These are phyloP conservation scores for Sporothrix dimorphospora DNA, from an alignment of 2,329 filamentous ascomycete genomes.

Conservation along the genomic window DNA sequence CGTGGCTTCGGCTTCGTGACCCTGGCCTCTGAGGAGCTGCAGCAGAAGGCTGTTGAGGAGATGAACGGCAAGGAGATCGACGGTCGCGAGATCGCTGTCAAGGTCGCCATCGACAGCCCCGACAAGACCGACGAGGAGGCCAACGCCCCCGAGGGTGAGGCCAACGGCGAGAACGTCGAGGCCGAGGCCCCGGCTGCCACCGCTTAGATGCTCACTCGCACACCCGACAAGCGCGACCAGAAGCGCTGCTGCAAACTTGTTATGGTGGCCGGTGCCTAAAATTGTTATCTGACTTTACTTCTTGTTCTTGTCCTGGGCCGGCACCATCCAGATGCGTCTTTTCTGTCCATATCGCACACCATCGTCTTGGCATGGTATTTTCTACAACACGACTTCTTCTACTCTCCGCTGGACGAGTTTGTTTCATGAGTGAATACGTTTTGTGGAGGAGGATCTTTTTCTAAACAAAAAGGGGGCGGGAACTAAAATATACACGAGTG, in stretches of 20 bases:
- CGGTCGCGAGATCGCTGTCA: constrained; percentile 98
- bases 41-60: constrained; percentile 94
- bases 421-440: constrained; percentile 9
- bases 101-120: constrained; percentile 99
- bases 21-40: constrained; percentile 89
- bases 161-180: constrained; percentile 48
- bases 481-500: constrained; percentile 28
- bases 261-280: constrained; percentile 27
- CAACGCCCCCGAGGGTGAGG: constrained; percentile 53
- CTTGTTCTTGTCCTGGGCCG: background rate
- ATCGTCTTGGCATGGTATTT: constrained; percentile 24
- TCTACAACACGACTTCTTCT: constrained; percentile 10
- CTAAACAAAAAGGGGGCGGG: constrained; percentile 22
- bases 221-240: constrained; percentile 19
- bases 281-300: constrained; percentile 21
- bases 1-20: constrained; percentile 99
- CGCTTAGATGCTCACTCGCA: constrained; percentile 37
- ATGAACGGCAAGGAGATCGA: constrained; percentile 99
- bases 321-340: constrained; percentile 23
- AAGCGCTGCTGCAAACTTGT: constrained; percentile 25
- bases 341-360: constrained; percentile 16
- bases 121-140: constrained; percentile 93
- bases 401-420: constrained; percentile 14
- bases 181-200: constrained; percentile 37
- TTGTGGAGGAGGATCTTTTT: background rate